These are phyloP conservation scores for Naganishia cerealis DNA, from an alignment of 1,284 basidiomycete species.

Conservation along the genomic window DNA sequence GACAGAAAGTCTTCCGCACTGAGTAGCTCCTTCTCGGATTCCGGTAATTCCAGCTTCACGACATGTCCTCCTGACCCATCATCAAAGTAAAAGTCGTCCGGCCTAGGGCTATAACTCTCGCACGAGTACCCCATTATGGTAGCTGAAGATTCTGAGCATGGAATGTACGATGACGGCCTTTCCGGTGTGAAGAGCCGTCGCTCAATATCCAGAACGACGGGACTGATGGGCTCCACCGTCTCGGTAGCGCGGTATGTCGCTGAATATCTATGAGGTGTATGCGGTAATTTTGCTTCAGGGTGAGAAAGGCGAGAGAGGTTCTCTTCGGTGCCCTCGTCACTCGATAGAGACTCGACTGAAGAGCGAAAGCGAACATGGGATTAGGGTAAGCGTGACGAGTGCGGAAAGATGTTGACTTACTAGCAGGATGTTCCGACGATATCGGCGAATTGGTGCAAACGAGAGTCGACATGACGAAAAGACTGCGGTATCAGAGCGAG, in stretches of 20 bases:
- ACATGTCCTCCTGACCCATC: slow-evolving; percentile 18
- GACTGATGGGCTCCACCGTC: slow-evolving; percentile 5
- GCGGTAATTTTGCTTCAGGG: neutral
- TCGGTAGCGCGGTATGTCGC: neutral
- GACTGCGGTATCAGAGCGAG: neutral
- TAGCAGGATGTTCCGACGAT: neutral
- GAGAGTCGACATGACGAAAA: neutral
- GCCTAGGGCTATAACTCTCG: slow-evolving; percentile 7
- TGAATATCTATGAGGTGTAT: slow-evolving; percentile 4
- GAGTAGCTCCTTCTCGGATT: slow-evolving; percentile 4
- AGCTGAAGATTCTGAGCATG: neutral
- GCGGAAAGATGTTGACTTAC: neutral
- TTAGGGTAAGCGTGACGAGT: neutral
- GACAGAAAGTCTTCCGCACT: slow-evolving; percentile 12
- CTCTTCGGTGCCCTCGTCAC: neutral
- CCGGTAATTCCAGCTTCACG: slow-evolving; percentile 16
- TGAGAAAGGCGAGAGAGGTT: neutral
- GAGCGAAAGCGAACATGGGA: neutral
- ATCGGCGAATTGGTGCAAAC: neutral
- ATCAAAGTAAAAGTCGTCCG: slow-evolving; percentile 26
- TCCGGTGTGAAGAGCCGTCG: slow-evolving; percentile 10
- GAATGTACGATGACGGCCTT: neutral
- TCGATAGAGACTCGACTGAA: neutral
- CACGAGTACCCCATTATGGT: neutral
- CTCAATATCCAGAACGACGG: slow-evolving; percentile 23